A percentile compares a stretch with the other conserved stretches of the same genome.
Conservation (phyloP, 495 filamentous ascomycete species). For the Pyrenula massariospora region DNA sequence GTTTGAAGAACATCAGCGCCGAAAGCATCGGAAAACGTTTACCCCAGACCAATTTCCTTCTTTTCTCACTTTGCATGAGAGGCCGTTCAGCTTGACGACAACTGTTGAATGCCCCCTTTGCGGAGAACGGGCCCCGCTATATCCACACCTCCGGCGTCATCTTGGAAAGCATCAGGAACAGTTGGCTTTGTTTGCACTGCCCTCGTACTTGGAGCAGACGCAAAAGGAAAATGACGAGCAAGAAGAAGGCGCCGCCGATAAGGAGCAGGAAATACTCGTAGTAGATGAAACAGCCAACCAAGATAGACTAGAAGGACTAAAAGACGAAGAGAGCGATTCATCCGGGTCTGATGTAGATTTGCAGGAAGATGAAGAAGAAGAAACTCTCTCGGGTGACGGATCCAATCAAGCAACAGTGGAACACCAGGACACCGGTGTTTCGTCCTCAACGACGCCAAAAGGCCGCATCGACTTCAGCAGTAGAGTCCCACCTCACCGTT, state of each 20-base stretch:
- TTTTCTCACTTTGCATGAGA: neutral
- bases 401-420: neutral
- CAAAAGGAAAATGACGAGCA: neutral
- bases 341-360: neutral
- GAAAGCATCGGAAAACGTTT: neutral
- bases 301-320: no score
- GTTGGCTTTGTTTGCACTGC: slow-evolving; percentile 13
- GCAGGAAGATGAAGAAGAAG: neutral
- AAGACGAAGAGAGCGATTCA: neutral
- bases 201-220: neutral
- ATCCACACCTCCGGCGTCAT: slow-evolving; percentile 5
- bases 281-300: no score
- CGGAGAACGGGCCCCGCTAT: neutral
- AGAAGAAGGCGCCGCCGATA: neutral
- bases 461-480: no score
- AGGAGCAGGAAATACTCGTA: no score
- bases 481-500: no score
- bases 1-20: neutral
- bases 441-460: no score
- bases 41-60: neutral
- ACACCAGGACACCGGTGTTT: no score
- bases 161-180: slow-evolving; percentile 12
- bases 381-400: neutral
- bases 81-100: neutral
- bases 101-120: neutral